Evolutionary conservation across 2,329 filamentous ascomycete species (phyloP).

Genomic region (Neonectria neomacrospora): DNA sequence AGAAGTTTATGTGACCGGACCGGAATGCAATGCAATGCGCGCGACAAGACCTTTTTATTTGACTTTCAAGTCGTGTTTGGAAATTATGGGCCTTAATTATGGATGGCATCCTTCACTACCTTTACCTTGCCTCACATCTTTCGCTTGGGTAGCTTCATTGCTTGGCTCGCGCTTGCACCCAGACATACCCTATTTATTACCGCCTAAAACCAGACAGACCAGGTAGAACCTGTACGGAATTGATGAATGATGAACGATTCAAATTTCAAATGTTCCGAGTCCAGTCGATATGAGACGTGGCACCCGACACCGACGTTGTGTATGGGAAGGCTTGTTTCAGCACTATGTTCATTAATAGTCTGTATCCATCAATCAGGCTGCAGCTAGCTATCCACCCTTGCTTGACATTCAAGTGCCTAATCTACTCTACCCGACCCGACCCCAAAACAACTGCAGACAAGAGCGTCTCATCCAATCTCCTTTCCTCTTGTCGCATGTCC

Average conservation of each 20-base stretch:
- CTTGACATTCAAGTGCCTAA: slow-evolving; percentile 36
- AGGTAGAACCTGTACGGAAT: slow-evolving; percentile 8
- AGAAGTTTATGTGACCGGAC: slow-evolving; percentile 54
- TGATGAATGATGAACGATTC: slow-evolving; percentile 11
- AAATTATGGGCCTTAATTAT: slow-evolving; percentile 41
- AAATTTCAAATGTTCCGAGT: slow-evolving; percentile 15
- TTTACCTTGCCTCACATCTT: slow-evolving; percentile 17
- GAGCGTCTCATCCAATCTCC: slow-evolving; percentile 31
- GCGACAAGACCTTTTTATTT: slow-evolving; percentile 17
- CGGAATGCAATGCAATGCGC: too few species aligned
- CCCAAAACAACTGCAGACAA: slow-evolving; percentile 24
- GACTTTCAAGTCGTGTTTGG: slow-evolving; percentile 23
- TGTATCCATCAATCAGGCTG: slow-evolving; percentile 37
- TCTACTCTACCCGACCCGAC: slow-evolving; percentile 30
- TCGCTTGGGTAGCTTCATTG: slow-evolving; percentile 13
- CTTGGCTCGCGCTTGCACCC: not conserved
- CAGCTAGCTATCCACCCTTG: slow-evolving; percentile 4
- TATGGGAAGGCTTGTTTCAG: slow-evolving; percentile 28
- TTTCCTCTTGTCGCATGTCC: slow-evolving; percentile 20
- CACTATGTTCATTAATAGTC: slow-evolving; percentile 48
- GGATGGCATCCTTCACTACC: slow-evolving; percentile 22
- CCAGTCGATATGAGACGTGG: slow-evolving; percentile 21
- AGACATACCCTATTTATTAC: slow-evolving; percentile 8
- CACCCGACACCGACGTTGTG: slow-evolving; percentile 9
- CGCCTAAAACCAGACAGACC: slow-evolving; percentile 1